These are phyloP conservation scores for Geotrichum restrictum DNA, from an alignment of 1,139 yeast genomes.

Conservation along the genomic window DNA sequence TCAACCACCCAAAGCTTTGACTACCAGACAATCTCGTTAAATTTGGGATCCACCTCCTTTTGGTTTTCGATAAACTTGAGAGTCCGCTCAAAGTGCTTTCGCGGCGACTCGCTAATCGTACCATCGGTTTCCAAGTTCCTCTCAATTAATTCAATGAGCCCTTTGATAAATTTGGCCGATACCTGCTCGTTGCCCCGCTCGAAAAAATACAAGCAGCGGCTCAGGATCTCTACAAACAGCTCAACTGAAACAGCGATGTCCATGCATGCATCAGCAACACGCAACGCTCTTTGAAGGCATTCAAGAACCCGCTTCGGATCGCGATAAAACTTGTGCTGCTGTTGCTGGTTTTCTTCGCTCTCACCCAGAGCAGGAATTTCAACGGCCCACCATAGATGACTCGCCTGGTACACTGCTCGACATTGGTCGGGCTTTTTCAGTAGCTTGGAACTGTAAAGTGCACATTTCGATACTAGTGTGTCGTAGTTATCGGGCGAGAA, in stretches of 20 bases:
- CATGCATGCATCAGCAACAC: constrained; percentile 92
- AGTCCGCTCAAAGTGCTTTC: constrained; percentile 61
- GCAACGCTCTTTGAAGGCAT: constrained; percentile 67
- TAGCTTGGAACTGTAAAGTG: constrained; percentile 82
- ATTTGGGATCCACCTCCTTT: constrained; percentile 59
- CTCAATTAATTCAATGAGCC: constrained; percentile 76
- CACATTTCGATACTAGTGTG: constrained; percentile 74
- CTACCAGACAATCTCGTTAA: constrained; percentile 48
- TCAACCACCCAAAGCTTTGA: too few species aligned
- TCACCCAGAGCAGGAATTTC: constrained; percentile 52
- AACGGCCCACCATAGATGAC: constrained; percentile 92
- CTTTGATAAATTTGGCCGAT: constrained; percentile 72
- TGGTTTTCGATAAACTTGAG: constrained; percentile 63
- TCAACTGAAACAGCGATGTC: constrained; percentile 75
- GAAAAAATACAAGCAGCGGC: constrained; percentile 77
- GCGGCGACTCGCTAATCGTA: constrained; percentile 40
- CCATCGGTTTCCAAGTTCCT: constrained; percentile 53
- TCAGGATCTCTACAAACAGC: constrained; percentile 82
- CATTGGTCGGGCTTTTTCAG: constrained; percentile 93
- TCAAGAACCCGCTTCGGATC: constrained; percentile 64
- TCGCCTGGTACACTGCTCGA: constrained; percentile 79
- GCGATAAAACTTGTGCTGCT: constrained; percentile 37
- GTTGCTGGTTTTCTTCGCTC: constrained; percentile 43
- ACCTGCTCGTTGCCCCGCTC: constrained; percentile 75
- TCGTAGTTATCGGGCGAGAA: constrained; percentile 65